Evolutionary conservation across 345 rosid genomes (phyloP).

Genomic region (Ricinus communis): DNA sequence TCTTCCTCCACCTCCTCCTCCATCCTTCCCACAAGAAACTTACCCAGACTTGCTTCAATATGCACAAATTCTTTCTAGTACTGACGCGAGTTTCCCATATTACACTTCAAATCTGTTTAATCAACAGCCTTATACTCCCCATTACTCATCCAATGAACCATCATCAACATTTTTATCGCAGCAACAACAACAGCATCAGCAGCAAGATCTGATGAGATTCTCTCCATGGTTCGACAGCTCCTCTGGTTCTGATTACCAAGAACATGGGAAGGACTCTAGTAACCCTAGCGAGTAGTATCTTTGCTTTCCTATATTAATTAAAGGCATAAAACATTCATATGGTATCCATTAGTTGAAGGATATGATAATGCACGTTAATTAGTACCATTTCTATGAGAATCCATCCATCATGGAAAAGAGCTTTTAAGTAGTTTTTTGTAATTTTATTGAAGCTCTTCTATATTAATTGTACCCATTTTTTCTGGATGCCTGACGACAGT

Average conservation of each 20-base stretch:
- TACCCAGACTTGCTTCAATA: slow-evolving; percentile 74
- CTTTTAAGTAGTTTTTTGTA: slow-evolving; percentile 8
- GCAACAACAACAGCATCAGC: slow-evolving; percentile 23
- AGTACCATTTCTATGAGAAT: not conserved
- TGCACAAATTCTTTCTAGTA: slow-evolving; percentile 72
- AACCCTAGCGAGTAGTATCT: slow-evolving; percentile 20
- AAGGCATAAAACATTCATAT: not conserved
- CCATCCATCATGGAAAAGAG: not conserved
- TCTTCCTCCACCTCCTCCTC: slow-evolving; percentile 22
- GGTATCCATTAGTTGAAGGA: not conserved
- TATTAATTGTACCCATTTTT: not conserved
- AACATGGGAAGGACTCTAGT: slow-evolving; percentile 33
- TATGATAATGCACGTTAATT: not conserved
- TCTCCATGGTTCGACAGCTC: slow-evolving; percentile 31
- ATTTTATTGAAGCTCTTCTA: slow-evolving; percentile 13
- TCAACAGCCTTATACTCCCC: slow-evolving; percentile 34
- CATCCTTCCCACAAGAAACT: slow-evolving; percentile 26
- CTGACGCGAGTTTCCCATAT: slow-evolving; percentile 56
- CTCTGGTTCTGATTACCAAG: slow-evolving; percentile 27
- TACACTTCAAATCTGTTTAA: slow-evolving; percentile 57
- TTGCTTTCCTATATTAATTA: not conserved
- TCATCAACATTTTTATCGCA: slow-evolving; percentile 12
- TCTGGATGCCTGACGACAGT: not conserved
- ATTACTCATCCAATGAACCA: slow-evolving; percentile 24
- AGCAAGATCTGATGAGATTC: slow-evolving; percentile 21